phyloP scores from a whole-genome alignment of 306 rosid species.

The Ormosia semicastrata region DNA sequence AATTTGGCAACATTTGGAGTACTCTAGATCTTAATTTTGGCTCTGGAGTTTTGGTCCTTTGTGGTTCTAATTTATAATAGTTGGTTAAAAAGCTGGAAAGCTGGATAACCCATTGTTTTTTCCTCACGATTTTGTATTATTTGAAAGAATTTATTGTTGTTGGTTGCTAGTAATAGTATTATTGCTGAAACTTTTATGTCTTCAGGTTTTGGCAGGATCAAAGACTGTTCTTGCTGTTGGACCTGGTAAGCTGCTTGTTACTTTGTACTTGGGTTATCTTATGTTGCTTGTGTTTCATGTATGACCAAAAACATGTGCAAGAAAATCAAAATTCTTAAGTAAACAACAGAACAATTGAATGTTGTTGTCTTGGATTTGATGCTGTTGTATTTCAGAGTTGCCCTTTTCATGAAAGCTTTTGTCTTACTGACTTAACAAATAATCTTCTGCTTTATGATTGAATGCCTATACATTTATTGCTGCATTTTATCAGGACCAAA shows the following conservation, averaged over 20 bases:
- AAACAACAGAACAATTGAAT: slow-evolving; percentile 1
- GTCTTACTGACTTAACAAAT: background rate
- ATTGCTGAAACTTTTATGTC: slow-evolving; percentile 14
- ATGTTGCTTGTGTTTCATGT: slow-evolving; percentile 14
- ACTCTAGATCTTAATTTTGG: background rate
- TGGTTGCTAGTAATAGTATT: background rate
- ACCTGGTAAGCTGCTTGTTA: slow-evolving; percentile 61
- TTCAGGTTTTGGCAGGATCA: slow-evolving; percentile 79
- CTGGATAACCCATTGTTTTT: background rate
- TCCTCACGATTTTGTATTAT: background rate
- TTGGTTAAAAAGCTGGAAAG: background rate
- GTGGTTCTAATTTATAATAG: background rate
- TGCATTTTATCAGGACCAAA: slow-evolving; percentile 65
- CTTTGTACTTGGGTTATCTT: slow-evolving; percentile 14
- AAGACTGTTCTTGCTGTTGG: slow-evolving; percentile 95
- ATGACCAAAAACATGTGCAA: background rate
- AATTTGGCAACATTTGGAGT: background rate
- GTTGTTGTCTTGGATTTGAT: background rate
- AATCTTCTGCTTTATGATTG: background rate
- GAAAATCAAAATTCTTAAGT: background rate
- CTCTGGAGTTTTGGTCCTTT: background rate
- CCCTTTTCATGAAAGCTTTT: background rate
- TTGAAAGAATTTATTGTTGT: background rate
- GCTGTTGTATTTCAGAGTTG: background rate
- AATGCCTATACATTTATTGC: background rate